phyloP scores from a whole-genome alignment of 140 eudicot species.

The Bidens hawaiensis region DNA sequence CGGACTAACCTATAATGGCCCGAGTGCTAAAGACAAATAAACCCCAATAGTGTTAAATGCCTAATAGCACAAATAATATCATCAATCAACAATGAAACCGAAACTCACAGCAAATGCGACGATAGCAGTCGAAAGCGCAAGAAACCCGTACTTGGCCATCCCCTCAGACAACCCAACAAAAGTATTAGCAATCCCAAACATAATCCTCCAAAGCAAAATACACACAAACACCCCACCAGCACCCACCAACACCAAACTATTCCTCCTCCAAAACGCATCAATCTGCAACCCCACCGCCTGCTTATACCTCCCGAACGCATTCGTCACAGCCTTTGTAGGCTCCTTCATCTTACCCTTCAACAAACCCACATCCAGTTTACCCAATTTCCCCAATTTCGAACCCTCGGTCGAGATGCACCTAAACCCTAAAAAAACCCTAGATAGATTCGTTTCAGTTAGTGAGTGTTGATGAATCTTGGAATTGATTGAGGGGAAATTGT shows the following conservation, averaged over 20 bases:
- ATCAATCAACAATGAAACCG: neutral
- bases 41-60: too few relatives aligned
- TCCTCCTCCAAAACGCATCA: conserved; percentile 95
- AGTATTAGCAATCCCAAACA: conserved; percentile 89
- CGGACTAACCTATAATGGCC: too few relatives aligned
- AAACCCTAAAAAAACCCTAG: conserved; percentile 43
- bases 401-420: conserved; percentile 48
- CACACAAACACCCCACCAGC: conserved; percentile 74
- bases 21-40: too few relatives aligned
- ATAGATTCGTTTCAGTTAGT: conserved; percentile 20
- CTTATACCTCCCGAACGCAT: conserved; percentile 44
- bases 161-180: conserved; percentile 94
- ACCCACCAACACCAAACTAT: conserved; percentile 58
- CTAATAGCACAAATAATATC: neutral
- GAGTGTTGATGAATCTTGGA: conserved; percentile 18
- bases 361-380: conserved; percentile 32
- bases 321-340: conserved; percentile 40
- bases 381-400: conserved; percentile 40
- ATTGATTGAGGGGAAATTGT: neutral
- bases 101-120: conserved; percentile 91
- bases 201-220: conserved; percentile 79
- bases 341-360: conserved; percentile 47
- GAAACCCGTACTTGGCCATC: conserved; percentile 97
- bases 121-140: conserved; percentile 89
- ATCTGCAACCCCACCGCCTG: conserved; percentile 81